Conservation (phyloP, 2,329 filamentous ascomycete species). For the Cladosporium cucumerinum region DNA sequence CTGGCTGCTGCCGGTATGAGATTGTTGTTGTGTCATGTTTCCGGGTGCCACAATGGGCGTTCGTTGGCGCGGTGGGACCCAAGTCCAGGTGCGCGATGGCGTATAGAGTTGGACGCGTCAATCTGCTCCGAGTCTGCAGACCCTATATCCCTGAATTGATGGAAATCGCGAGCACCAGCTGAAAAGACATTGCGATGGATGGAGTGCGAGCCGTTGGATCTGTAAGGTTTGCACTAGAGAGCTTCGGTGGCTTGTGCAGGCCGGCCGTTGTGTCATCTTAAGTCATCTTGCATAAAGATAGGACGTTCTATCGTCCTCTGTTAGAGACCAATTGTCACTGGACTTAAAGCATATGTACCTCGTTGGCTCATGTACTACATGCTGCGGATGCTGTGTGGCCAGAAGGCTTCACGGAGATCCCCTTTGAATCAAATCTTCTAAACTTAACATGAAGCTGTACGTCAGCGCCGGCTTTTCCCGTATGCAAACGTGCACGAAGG, state of each 20-base stretch:
- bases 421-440: background rate
- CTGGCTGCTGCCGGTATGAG: constrained; percentile 2
- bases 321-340: background rate
- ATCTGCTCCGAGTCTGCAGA: background rate
- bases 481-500: background rate
- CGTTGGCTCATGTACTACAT: background rate
- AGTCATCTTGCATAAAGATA: background rate
- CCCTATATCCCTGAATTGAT: background rate
- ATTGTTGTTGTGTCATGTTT: constrained; percentile 7
- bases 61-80: background rate
- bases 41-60: background rate
- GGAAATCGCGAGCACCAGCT: background rate
- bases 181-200: constrained; percentile 1
- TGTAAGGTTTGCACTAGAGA: background rate
- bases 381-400: background rate
- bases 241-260: background rate
- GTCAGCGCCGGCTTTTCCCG: background rate
- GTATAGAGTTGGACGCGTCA: background rate
- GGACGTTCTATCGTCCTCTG: background rate
- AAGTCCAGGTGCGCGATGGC: background rate
- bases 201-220: background rate
- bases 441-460: background rate
- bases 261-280: background rate
- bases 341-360: background rate
- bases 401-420: too few relatives aligned